Base-by-base conservation (phyloP, 179 eudicot genomes). In the Drosera spatulata region DNA sequence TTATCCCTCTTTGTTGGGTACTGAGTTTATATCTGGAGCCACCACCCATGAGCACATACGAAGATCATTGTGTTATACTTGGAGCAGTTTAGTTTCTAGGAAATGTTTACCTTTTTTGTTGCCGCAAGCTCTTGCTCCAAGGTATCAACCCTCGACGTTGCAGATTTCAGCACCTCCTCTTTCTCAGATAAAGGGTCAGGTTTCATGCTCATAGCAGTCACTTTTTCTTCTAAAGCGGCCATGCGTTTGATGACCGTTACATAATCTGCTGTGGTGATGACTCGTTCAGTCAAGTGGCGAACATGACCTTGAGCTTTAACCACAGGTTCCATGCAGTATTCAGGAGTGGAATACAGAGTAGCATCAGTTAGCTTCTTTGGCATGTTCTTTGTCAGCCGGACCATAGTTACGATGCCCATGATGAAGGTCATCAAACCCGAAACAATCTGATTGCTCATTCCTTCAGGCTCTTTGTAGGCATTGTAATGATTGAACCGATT, bases 381-480 rank as follows among this genome's bases (percentile, higher is more conserved):
- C 96, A 94, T 79, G 84, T 79, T 85, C 7, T 84, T 71, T 12
- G 96, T 81, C 82, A 90, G 39, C 6, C 85, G 73, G 53, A 90
- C 73, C 95, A 94, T 81, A 7, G 99, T 83, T 53, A 87, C 76
- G 7, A 94, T 70, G 1, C 94, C 95, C 97, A 94, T 90, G 3
- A 87, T 73, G 13, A 94, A 68, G 22, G 97, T 75, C 94, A 94
- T 80, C 12, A 86, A 68, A 15, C 94, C 93, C 0, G 85, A 75
- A n/a, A 86, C 70, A 13, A 83, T 53, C 48, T 80, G 91, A 69
- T 75, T 83, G 71, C 85, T 78, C 0, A 71, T 13, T 7, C 85
- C 83, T 7, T 77, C 79, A n/a, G 84, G 54, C 39, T 71, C 49
- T 66, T 79, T 81, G 69, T 60, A 69, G 56, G 77, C 61, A 50